Base-by-base conservation (phyloP, 768 basidiomycete species). In the Kwoniella botswanensis region DNA sequence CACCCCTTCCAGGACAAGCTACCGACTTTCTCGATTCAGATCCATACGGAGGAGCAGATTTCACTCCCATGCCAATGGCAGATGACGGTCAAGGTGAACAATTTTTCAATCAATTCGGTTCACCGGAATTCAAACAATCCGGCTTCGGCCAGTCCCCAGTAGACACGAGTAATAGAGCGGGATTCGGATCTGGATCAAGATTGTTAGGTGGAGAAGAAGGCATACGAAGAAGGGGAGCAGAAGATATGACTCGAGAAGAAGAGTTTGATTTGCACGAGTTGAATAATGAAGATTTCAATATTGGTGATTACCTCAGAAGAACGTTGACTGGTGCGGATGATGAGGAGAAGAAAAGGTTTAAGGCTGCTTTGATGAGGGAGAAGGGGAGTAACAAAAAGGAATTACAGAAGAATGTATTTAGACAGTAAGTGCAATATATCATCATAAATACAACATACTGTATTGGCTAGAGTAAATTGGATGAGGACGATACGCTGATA, bases 381-480 rank as follows among this genome's bases (percentile, higher is more conserved):
- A 94, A 93, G 83, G 84, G 88, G n/a, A 92, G 92, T 80, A 86
- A 94, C 56, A 92, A 92, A n/a, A 93, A 92, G 81, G 79, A 83
- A 71, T 84, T 99, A 44, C 94, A 97, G 85, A 88, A 88, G 72
- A 97, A 91, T 78, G 95, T 98, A 0, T 97, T 97, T 87, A 93
- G 95, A 85, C 94, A 97, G 94, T 92, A 75, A 50, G 87, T 72
- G 7, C 15, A 26, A 24, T 18, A 13, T 26, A 13, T 26, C 55
- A n/a, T 56, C 13, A 56, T 26, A 17, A n/a, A 26, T n/a, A 3
- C 55, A 56, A 21, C 22, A 22, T 56, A n/a, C 11, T 10, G n/a
- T 9, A 10, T 59, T 35, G 21, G 35, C 13, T 21, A 22, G 60
- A 29, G 21, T n/a, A 24, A 15, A 15, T 42, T 13, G 12, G 26